A percentile compares a stretch with the other conserved stretches of the same genome.
Conservation (phyloP, 208 protist species). For the Acanthamoeba sp. region DNA sequence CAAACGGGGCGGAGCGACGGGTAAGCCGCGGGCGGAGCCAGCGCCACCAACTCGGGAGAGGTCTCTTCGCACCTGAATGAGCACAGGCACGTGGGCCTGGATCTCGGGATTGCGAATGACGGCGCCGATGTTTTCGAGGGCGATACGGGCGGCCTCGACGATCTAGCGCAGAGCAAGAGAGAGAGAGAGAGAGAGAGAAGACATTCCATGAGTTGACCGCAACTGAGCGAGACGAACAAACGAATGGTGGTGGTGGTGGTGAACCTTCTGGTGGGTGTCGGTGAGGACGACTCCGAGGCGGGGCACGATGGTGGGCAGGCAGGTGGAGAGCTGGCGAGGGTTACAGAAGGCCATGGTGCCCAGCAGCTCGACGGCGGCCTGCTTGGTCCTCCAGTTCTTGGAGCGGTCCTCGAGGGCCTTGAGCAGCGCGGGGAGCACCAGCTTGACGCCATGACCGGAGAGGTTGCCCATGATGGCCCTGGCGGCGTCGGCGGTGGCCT, state of each 20-base stretch:
- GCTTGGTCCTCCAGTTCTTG: constrained; percentile 91
- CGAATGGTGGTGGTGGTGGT: background rate
- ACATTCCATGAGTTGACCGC: background rate
- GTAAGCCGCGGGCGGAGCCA: background rate
- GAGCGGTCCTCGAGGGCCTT: constrained; percentile 84
- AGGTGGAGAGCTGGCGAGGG: constrained; percentile 86
- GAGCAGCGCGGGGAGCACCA: constrained; percentile 91
- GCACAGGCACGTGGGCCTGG: constrained; percentile 80
- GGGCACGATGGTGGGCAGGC: constrained; percentile 89
- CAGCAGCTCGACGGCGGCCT: constrained; percentile 88
- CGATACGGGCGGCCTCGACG: constrained; percentile 86
- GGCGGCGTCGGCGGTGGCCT: constrained; percentile 84
- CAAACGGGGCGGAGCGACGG: constrained; percentile 69
- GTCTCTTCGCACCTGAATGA: constrained; percentile 80
- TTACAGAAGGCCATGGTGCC: constrained; percentile 92
- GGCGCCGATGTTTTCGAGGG: constrained; percentile 90
- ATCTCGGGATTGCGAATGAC: constrained; percentile 93
- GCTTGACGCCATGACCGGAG: constrained; percentile 91
- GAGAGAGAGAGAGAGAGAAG: background rate
- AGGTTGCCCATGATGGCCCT: constrained; percentile 84
- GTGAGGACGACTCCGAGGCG: constrained; percentile 83
- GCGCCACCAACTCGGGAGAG: background rate
- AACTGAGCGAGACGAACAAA: too few relatives aligned
- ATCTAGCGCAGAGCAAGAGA: constrained; percentile 33
- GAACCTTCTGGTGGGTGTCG: constrained; percentile 84